Evolutionary conservation across 2,329 filamentous ascomycete species (phyloP).

Genomic region (Talaromyces sp.): DNA sequence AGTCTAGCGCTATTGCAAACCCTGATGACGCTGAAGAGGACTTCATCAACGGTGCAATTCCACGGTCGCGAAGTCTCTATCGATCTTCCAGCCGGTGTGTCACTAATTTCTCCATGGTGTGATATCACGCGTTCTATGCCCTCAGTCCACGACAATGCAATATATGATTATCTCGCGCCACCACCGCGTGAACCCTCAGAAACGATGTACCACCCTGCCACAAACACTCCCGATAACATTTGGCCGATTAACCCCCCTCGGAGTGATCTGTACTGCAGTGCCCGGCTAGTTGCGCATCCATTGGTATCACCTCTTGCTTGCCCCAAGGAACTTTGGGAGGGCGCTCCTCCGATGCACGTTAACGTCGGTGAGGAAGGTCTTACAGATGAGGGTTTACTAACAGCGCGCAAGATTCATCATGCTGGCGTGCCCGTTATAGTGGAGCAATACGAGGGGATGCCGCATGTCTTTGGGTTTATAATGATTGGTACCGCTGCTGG

Average conservation of each 20-base stretch:
- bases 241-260: conserved; percentile 42
- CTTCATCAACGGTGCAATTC: conserved; percentile 33
- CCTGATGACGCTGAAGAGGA: conserved; percentile 37
- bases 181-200: conserved; percentile 22
- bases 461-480: conserved; percentile 52
- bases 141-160: conserved; percentile 32
- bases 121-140: conserved; percentile 42
- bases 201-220: conserved; percentile 22
- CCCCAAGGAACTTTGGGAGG: conserved; percentile 35
- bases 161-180: conserved; percentile 37
- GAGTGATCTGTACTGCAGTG: conserved; percentile 39
- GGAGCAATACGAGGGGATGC: conserved; percentile 44
- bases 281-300: conserved; percentile 35
- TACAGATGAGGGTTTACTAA: conserved; percentile 36
- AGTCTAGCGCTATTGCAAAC: conserved; percentile 38
- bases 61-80: conserved; percentile 37
- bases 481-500: conserved; percentile 46
- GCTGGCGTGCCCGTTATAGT: conserved; percentile 34
- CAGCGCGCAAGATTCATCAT: conserved; percentile 37
- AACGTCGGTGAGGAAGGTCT: conserved; percentile 39
- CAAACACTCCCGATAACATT: conserved; percentile 30
- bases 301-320: conserved; percentile 38
- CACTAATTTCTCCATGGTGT: conserved; percentile 39
- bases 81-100: conserved; percentile 38
- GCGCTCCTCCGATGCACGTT: conserved; percentile 39